Evolutionary conservation across 768 basidiomycete genomes (phyloP).

Genomic region (Filobasidium floriforme): DNA sequence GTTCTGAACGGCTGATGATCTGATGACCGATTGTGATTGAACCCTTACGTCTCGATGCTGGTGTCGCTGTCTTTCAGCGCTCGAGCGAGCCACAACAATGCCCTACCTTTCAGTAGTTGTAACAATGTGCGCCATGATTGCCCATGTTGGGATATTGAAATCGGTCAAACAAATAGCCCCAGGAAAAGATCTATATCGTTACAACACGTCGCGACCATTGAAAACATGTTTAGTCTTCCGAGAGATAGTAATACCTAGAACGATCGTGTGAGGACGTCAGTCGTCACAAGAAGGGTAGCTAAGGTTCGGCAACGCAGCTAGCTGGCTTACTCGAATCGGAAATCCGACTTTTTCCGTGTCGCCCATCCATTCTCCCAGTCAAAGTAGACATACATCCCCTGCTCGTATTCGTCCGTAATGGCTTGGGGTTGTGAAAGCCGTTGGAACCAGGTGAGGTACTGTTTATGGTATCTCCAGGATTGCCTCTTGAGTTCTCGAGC

Average conservation of each 20-base stretch:
- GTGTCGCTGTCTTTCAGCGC: too few species aligned
- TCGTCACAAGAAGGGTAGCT: background rate
- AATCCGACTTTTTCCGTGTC: slow-evolving; percentile 94
- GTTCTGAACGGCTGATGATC: too few species aligned
- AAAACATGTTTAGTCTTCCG: slow-evolving; percentile 1
- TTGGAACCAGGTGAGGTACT: slow-evolving; percentile 99
- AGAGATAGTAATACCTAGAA: slow-evolving; percentile 15
- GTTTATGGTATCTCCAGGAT: slow-evolving; percentile 98
- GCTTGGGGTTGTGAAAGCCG: slow-evolving; percentile 95
- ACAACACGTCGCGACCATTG: too few species aligned
- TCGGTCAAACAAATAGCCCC: too few species aligned
- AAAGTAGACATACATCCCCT: slow-evolving; percentile 98
- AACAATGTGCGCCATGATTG: too few species aligned
- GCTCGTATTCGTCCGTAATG: slow-evolving; percentile 98
- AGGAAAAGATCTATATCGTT: too few species aligned
- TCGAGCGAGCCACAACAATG: too few species aligned
- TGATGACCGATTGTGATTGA: too few species aligned
- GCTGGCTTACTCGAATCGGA: slow-evolving; percentile 54
- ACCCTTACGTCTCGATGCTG: too few species aligned
- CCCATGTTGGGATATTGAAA: too few species aligned
- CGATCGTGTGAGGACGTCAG: background rate
- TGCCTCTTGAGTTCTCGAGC: slow-evolving; percentile 95
- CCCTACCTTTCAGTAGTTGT: too few species aligned
- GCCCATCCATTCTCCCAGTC: slow-evolving; percentile 99
- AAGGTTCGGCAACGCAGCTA: background rate